Percentiles rank a stretch among this genome's conserved stretches.
Conservation (phyloP, 306 rosid species). For the Prosopis cineraria region DNA sequence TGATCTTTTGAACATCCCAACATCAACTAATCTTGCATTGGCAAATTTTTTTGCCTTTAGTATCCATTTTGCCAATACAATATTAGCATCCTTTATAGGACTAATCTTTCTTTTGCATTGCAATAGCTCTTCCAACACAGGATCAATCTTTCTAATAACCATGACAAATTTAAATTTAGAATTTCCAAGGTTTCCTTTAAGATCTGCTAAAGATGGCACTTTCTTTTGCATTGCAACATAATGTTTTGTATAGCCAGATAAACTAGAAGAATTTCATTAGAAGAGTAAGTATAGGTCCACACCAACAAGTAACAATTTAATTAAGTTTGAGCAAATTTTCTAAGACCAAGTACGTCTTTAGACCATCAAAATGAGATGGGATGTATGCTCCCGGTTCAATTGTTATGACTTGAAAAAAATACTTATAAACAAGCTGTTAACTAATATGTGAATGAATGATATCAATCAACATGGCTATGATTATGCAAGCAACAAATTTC, state of each 20-base stretch:
- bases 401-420: conserved; percentile 71
- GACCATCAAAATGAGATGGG: conserved; percentile 64
- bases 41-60: no score
- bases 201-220: no score
- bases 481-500: background rate
- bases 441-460: background rate
- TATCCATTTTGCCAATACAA: no score
- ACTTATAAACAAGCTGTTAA: conserved; percentile 2
- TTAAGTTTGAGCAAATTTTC: conserved; percentile 19
- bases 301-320: conserved; percentile 26
- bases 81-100: no score
- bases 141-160: no score
- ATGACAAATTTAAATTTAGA: no score
- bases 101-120: no score
- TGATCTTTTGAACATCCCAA: no score
- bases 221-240: no score
- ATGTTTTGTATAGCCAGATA: background rate
- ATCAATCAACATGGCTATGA: conserved; percentile 11
- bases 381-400: conserved; percentile 94
- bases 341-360: conserved; percentile 62
- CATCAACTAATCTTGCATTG: no score
- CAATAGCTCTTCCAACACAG: no score
- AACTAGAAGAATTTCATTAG: conserved; percentile 19
- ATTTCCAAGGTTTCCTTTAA: no score
- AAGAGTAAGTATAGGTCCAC: conserved; percentile 25